These are phyloP conservation scores for Colletotrichum higginsianum DNA, from an alignment of 2,329 filamentous ascomycete genomes.

Conservation along the genomic window DNA sequence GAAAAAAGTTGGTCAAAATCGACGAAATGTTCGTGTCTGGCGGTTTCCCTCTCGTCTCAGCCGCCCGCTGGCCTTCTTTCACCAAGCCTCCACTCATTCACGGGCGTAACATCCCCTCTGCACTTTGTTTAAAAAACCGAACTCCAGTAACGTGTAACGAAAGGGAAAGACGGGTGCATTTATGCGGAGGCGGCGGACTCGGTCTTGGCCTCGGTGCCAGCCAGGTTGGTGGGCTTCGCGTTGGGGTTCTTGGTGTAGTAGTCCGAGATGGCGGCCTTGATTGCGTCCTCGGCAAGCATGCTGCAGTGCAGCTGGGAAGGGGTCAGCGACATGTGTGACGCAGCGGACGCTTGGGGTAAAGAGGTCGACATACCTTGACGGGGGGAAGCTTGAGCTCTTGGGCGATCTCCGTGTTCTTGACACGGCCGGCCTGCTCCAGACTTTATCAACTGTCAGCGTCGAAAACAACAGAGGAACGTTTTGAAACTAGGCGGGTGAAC, in stretches of 20 bases:
- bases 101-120: conserved; percentile 1
- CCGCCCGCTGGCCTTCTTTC: not conserved
- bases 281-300: conserved; percentile 92
- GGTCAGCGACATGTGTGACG: conserved; percentile 47
- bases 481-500: not conserved
- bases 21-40: conserved; percentile 4
- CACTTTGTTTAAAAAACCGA: conserved; percentile 5
- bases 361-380: conserved; percentile 76
- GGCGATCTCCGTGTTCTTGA: conserved; percentile 98
- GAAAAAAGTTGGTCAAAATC: conserved; percentile 13
- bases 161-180: conserved; percentile 1
- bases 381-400: conserved; percentile 93
- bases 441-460: conserved; percentile 37
- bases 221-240: conserved; percentile 79
- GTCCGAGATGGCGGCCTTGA: conserved; percentile 91
- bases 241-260: conserved; percentile 93
- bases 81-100: not conserved
- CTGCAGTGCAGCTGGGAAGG: conserved; percentile 83
- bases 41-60: conserved; percentile 1
- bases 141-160: conserved; percentile 25
- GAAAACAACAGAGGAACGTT: too few species aligned
- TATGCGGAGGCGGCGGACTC: conserved; percentile 51
- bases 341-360: not conserved
- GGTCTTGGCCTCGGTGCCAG: conserved; percentile 77
- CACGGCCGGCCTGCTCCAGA: conserved; percentile 90